Base-by-base conservation (phyloP, 2,329 filamentous ascomycete species). In the Cyanodermella asteris region DNA sequence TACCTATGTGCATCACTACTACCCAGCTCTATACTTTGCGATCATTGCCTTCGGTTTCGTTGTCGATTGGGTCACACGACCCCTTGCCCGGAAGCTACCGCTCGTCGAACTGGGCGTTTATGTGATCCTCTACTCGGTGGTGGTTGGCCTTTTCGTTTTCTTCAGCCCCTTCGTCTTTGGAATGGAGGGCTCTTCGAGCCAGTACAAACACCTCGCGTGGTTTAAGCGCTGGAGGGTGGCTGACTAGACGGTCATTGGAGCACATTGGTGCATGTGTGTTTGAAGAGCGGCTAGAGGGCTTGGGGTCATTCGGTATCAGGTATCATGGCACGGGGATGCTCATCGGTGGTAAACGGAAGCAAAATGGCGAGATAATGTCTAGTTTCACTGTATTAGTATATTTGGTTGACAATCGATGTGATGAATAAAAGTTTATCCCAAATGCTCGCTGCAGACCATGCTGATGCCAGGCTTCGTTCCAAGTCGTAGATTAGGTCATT, bases 1-100 rank as follows among this genome's bases (percentile, higher is more conserved):
- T 32, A 97, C 87, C 10, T 97, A 97, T 43, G 87, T 97, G 27
- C 87, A 97, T 50, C 87, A 97, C 56, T 97, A 97, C 60, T 97
- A 94, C 50, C 87, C 87, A 7, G 87, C 87, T 7, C 66, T 97
- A 7, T 97, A 94, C 59, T 97, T 94, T 48, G 82, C 87, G 39
- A 91, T 97, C 36, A 58, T 97, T 22, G 68, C 66, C 10, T 68
- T 82, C 33, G 84, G 82, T 27, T 97, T 97, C 61, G 64, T 81
- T 37, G 53, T 76, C 28, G 81, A 94, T 49, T 94, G 78, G 72
- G 58, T 72, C 34, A 66, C 80, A 23, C 63, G 71, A 35, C 70
- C 64, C 39, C 56, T 77, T 35, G 23, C 28, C 20, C 30, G 33
- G 22, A 34, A 29, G 22, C 61, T 59, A 37, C 64, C 64, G 42